A percentile compares a stretch with the other conserved stretches of the same genome.
Conservation (phyloP, 2,329 filamentous ascomycete genomes). For the Rhytidhysteron rufulum region DNA sequence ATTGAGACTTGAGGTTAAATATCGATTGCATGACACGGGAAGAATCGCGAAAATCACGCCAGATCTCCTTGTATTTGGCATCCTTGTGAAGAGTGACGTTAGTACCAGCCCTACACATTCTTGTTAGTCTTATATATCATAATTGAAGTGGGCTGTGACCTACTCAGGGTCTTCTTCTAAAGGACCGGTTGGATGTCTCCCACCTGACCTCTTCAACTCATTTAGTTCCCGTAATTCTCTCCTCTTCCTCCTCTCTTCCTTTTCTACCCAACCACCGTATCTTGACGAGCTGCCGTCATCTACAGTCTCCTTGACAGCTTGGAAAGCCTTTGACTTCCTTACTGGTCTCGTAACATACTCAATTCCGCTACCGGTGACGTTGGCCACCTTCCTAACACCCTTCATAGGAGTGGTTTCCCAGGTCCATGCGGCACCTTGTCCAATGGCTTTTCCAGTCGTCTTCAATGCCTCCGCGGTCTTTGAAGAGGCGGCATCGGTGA, state of each 20-base stretch:
- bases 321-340: conserved; percentile 89
- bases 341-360: conserved; percentile 96
- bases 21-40: conserved; percentile 85
- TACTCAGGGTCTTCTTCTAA: conserved; percentile 85
- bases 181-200: conserved; percentile 48
- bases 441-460: conserved; percentile 78
- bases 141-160: conserved; percentile 35
- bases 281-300: conserved; percentile 94
- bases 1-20: conserved; percentile 79
- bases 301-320: conserved; percentile 88
- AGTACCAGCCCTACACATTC: conserved; percentile 70
- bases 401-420: conserved; percentile 96
- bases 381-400: conserved; percentile 81
- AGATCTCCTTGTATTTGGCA: conserved; percentile 96
- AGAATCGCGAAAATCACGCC: conserved; percentile 89
- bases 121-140: conserved; percentile 8
- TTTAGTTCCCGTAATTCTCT: conserved; percentile 69
- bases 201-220: conserved; percentile 50
- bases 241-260: conserved; percentile 82
- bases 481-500: conserved; percentile 75
- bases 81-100: conserved; percentile 96
- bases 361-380: conserved; percentile 77
- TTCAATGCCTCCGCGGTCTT: conserved; percentile 79
- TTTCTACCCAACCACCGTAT: conserved; percentile 95
- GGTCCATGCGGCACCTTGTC: conserved; percentile 90